Conservation (phyloP, 176 grass and related monocot species). For the Musa itinerans region DNA sequence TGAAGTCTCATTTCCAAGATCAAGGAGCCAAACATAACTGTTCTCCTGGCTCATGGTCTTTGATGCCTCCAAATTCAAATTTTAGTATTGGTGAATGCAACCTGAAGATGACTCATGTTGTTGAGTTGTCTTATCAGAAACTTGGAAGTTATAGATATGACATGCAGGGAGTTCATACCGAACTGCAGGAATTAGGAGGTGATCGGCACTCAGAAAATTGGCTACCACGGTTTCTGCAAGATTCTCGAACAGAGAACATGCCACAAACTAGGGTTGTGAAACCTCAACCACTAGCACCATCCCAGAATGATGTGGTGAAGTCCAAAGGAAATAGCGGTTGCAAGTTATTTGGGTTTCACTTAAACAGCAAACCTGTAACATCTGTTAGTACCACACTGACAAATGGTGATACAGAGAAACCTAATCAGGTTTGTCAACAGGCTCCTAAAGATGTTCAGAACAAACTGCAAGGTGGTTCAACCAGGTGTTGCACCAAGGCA, state of each 20-base stretch:
- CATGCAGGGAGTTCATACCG: slow-evolving; percentile 25
- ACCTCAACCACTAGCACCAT: slow-evolving; percentile 38
- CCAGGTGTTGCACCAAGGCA: slow-evolving; percentile 91
- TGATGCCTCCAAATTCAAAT: slow-evolving; percentile 40
- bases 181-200: slow-evolving; percentile 13
- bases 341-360: slow-evolving; percentile 66
- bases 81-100: slow-evolving; percentile 32
- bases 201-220: slow-evolving; percentile 40
- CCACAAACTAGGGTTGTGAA: slow-evolving; percentile 24
- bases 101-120: slow-evolving; percentile 25
- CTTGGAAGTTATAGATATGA: slow-evolving; percentile 26
- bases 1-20: slow-evolving; percentile 48
- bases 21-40: slow-evolving; percentile 34
- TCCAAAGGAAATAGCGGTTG: slow-evolving; percentile 32
- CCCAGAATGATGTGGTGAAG: slow-evolving; percentile 40
- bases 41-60: slow-evolving; percentile 38
- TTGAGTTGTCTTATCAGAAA: slow-evolving; percentile 35
- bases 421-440: slow-evolving; percentile 23
- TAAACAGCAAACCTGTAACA: slow-evolving; percentile 32
- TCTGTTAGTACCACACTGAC: slow-evolving; percentile 19
- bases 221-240: slow-evolving; percentile 34
- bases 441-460: slow-evolving; percentile 34
- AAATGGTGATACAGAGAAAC: slow-evolving; percentile 27
- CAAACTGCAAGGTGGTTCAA: slow-evolving; percentile 48
- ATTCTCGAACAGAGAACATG: slow-evolving; percentile 20